A percentile compares a stretch with the other conserved stretches of the same genome.
Evolutionary conservation across 345 rosid species (phyloP).

Genomic region (Citrus trifoliata): DNA sequence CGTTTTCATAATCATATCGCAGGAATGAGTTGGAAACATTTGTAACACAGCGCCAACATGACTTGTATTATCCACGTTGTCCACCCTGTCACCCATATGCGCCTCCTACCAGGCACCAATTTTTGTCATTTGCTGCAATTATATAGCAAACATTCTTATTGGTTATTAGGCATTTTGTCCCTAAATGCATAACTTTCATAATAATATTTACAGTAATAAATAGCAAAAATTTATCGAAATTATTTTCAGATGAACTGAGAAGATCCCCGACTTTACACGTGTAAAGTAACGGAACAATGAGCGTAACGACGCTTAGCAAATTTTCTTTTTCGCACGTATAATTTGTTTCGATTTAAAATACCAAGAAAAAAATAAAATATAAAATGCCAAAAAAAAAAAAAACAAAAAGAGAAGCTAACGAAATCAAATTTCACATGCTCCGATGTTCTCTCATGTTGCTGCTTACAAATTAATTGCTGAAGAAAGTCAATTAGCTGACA

Average conservation of each 20-base stretch:
- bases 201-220: too few species aligned
- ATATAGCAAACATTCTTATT: background rate
- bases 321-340: background rate
- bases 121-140: background rate
- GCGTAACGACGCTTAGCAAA: background rate
- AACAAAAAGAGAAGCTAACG: background rate
- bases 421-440: background rate
- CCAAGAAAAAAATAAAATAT: background rate
- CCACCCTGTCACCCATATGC: background rate
- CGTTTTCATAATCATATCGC: background rate
- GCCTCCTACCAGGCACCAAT: background rate
- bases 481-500: background rate
- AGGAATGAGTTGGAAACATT: background rate
- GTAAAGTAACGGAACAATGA: background rate
- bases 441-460: background rate
- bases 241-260: too few species aligned
- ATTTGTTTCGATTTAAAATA: background rate
- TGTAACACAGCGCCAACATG: background rate
- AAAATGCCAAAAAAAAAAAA: background rate
- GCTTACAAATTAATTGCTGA: background rate
- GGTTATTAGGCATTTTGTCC: too few species aligned
- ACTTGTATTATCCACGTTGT: background rate
- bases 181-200: too few species aligned
- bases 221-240: too few species aligned
- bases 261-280: background rate